Evolutionary conservation across 2,329 filamentous ascomycete species (phyloP), one percentile per base, ranked within the genome.

Genomic region (Aspergillus fischeri): DNA sequence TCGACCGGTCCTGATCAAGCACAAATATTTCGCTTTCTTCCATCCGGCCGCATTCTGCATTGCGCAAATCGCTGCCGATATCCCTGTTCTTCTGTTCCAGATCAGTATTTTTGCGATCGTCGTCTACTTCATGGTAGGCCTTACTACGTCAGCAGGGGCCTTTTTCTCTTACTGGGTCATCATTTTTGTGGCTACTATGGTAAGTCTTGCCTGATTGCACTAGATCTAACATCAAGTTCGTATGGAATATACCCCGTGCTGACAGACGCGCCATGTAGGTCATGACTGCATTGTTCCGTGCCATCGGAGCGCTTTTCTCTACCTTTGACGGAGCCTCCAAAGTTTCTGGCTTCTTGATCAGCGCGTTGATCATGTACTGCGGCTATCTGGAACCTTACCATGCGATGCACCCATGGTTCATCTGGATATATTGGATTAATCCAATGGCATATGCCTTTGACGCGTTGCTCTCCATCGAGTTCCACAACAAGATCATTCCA

Each of bases 141-240:
- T 88, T 25, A 80, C 78, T 4, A 68, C 69, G 45, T 72, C 75
- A 0, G 84, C 85, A 0, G 75, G 66, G 0, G 73, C 77, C 0
- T 88, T 87, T 73, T 87, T 89, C 64, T 86, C 84, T 0, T 86
- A 80, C 63, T 87, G 82, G 82, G 58, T 83, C 21, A 53, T 85
- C 9, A 65, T 86, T 0, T 73, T 84, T 35, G 67, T 77, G 0
- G 77, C 77, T 0, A 80, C 82, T 0, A 81, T 86, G 67, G 79
- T 82, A 63, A 67, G 76, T 66, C 6, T 2, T 11, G 27, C 17
- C 17, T 17, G 14, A 38, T 17, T 38, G 5, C 32, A 17, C 14
- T 17, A 4, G 14, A 17, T 35, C 32, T 3, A 7, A 17, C 3
- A 38, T 7, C 32, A 17, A 6, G 7, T 21, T 20, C n/a, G 2